phyloP scores from a whole-genome alignment of 2,329 filamentous ascomycete species.

The Endothia cerciana region DNA sequence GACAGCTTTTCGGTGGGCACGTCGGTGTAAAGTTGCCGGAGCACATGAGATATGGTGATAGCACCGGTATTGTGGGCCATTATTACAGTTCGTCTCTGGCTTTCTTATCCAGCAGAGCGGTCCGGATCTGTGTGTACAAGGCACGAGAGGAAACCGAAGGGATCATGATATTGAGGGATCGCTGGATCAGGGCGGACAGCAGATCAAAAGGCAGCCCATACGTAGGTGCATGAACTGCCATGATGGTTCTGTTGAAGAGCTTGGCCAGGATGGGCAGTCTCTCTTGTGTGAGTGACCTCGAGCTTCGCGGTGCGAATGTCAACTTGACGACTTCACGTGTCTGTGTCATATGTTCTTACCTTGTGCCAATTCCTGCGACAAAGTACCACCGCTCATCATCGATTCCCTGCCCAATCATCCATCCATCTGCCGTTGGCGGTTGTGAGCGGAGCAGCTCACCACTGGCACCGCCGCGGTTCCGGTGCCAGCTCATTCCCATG shows the following conservation, averaged over 20 bases:
- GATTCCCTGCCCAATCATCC: constrained; percentile 35
- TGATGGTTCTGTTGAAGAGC: constrained; percentile 47
- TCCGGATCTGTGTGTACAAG: constrained; percentile 43
- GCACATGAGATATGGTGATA: constrained; percentile 41
- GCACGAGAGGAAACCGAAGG: constrained; percentile 37
- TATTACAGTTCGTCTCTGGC: constrained; percentile 41
- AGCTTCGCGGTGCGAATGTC: constrained; percentile 30
- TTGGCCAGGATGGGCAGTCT: constrained; percentile 41
- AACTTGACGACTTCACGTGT: background rate
- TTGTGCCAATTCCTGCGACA: constrained; percentile 40
- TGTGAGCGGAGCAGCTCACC: constrained; percentile 31
- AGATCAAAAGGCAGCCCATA: constrained; percentile 59
- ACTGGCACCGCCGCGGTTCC: constrained; percentile 35
- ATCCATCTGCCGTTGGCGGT: constrained; percentile 33
- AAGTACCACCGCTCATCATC: constrained; percentile 42
- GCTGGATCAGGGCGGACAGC: constrained; percentile 41
- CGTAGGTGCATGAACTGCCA: constrained; percentile 53
- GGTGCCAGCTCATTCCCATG: constrained; percentile 34
- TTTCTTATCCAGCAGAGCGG: constrained; percentile 40
- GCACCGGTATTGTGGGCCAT: constrained; percentile 46
- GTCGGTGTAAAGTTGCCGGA: constrained; percentile 44
- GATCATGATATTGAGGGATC: constrained; percentile 35
- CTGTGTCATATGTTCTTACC: constrained; percentile 31
- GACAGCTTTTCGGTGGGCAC: constrained; percentile 41
- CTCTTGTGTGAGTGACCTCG: constrained; percentile 36